Base-by-base conservation (phyloP, 805 yeast genomes). In the Candida fluviatilis region DNA sequence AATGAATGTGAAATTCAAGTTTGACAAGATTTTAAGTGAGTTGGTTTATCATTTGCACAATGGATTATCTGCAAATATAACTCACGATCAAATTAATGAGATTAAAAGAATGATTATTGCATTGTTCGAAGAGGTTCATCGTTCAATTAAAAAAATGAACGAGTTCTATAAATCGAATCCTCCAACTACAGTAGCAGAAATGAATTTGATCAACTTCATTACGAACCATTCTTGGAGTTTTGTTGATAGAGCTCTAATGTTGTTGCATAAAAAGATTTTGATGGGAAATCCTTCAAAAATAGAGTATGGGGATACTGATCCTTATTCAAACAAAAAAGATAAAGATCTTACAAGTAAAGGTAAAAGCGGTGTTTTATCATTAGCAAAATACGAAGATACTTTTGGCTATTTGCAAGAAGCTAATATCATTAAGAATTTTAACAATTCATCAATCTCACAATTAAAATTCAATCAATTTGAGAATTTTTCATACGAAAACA, bases 1-100 rank as follows among this genome's bases (percentile, higher is more conserved):
- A 23, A 54, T 76, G 52, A 76, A 75, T 41, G 74, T 77, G 3
- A 76, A 76, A 45, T 77, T 73, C 52, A 64, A 71, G 48, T 78
- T 68, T 46, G 71, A 71, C 41, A 51, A 73, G 14, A 69, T 79
- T 12, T 54, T 78, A 40, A 76, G 77, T 52, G 80, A 76, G 41
- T 58, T 79, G 45, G 77, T 76, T 1, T 64, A 64, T 42, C 66
- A 66, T 16, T 64, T 75, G 14, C 73, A 77, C 50, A 78, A 78
- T 37, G 73, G 71, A 7, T 52, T 65, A 2, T 59, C 77, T 2
- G 60, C 64, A 18, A 62, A 68, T 30, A 60, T 73, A 32, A 60
- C 74, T 3, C 53, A 55, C 25, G 60, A 55, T 35, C 75, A 70
- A 38, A 62, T 75, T 34, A 64, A 66, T 37, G 62, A 62, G 15